Conservation (phyloP, 1,284 basidiomycete genomes). For the Ceratobasidium sp. region DNA sequence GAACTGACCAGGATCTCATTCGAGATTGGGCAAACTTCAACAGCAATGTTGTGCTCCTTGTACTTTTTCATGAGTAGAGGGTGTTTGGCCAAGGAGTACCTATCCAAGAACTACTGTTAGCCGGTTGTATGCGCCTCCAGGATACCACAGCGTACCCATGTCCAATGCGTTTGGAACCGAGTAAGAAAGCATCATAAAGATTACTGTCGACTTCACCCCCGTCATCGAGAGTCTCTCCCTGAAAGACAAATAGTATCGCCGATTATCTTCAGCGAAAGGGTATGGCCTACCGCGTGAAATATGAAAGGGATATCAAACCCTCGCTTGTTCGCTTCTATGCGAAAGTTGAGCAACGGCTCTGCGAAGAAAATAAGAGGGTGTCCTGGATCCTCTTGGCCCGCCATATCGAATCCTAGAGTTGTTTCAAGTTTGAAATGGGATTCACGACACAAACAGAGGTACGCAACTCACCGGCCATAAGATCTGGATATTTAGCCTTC, state of each 20-base stretch:
- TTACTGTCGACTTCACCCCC: conserved; percentile 71
- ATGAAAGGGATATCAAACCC: conserved; percentile 81
- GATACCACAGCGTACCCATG: conserved; percentile 60
- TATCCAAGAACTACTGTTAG: neutral
- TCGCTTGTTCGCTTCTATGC: conserved; percentile 68
- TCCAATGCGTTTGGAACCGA: conserved; percentile 57
- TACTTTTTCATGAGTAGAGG: conserved; percentile 56
- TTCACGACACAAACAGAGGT: neutral
- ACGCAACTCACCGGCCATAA: conserved; percentile 70
- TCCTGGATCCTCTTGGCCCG: conserved; percentile 78
- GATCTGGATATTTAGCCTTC: conserved; percentile 80
- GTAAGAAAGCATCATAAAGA: conserved; percentile 57
- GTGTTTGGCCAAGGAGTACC: conserved; percentile 56
- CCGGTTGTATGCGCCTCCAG: neutral
- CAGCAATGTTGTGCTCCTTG: conserved; percentile 53
- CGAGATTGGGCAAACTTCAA: conserved; percentile 54
- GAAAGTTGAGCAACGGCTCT: conserved; percentile 73
- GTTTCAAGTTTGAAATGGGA: neutral
- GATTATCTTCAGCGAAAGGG: neutral
- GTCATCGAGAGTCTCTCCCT: conserved; percentile 48
- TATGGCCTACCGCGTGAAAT: conserved; percentile 74
- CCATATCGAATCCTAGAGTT: conserved; percentile 80
- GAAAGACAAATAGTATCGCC: conserved; percentile 73
- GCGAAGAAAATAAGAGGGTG: conserved; percentile 76
- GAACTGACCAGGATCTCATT: conserved; percentile 39